phyloP scores from a whole-genome alignment of 2,329 filamentous ascomycete species.

The Ophiostoma himal-ulmi region DNA sequence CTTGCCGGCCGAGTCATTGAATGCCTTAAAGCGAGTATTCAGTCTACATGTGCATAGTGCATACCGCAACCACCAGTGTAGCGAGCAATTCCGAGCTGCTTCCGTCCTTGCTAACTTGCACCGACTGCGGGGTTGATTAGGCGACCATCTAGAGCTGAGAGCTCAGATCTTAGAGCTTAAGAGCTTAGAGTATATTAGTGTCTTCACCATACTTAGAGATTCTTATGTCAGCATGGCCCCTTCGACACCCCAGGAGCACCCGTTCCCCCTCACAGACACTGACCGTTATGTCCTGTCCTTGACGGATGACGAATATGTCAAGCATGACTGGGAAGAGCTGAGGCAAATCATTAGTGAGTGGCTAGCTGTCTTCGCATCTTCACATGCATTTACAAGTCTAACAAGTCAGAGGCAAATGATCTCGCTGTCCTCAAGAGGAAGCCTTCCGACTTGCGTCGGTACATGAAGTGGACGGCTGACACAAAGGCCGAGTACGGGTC shows the following conservation, averaged over 20 bases:
- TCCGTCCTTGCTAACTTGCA: not conserved
- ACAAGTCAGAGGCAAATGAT: constrained; percentile 41
- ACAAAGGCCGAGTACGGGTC: constrained; percentile 69
- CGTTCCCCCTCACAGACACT: constrained; percentile 55
- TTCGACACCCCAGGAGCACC: constrained; percentile 28
- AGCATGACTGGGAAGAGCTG: constrained; percentile 69
- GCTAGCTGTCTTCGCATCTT: not conserved
- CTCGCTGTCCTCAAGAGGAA: constrained; percentile 72
- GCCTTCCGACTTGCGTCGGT: constrained; percentile 72
- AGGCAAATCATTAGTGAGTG: constrained; percentile 58
- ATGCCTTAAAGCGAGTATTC: not conserved
- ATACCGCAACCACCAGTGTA: not conserved
- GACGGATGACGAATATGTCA: constrained; percentile 64
- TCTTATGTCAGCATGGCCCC: constrained; percentile 11
- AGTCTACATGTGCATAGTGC: not conserved
- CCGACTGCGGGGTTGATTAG: not conserved
- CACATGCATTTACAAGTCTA: not conserved
- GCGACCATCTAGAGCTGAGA: not conserved
- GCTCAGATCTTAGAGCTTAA: not conserved
- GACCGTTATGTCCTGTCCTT: constrained; percentile 55
- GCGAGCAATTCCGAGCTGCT: not conserved
- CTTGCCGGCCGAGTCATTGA: not conserved
- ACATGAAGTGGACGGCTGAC: constrained; percentile 69
- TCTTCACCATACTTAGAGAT: not conserved
- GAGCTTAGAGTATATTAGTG: not conserved